A percentile compares a stretch with the other conserved stretches of the same genome.
phyloP scores from a whole-genome alignment of 768 basidiomycete genomes.

The Xerocomellus chrysenteron region DNA sequence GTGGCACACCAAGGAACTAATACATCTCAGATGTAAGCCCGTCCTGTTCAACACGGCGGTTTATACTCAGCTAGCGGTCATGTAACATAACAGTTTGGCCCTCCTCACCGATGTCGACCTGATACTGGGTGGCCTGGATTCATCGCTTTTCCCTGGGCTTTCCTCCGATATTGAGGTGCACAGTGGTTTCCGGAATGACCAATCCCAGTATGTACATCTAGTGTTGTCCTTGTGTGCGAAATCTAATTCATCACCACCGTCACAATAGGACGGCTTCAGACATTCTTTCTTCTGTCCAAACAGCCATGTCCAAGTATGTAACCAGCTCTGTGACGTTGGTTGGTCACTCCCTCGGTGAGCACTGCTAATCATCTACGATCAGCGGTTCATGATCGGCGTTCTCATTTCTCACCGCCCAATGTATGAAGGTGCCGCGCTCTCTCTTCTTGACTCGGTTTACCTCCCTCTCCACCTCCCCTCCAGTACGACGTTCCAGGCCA shows the following conservation, averaged over 20 bases:
- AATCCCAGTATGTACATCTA: slow-evolving; percentile 38
- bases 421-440: slow-evolving; percentile 30
- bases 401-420: no score
- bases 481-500: slow-evolving; percentile 25
- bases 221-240: not conserved
- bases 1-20: slow-evolving; percentile 36
- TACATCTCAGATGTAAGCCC: slow-evolving; percentile 33
- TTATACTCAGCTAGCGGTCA: slow-evolving; percentile 17
- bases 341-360: slow-evolving; percentile 43
- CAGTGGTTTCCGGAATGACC: slow-evolving; percentile 44
- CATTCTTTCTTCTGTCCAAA: slow-evolving; percentile 43
- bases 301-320: slow-evolving; percentile 34
- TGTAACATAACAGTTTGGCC: slow-evolving; percentile 28
- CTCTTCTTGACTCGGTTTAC: slow-evolving; percentile 37
- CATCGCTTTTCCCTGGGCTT: slow-evolving; percentile 48
- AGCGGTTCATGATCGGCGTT: not conserved
- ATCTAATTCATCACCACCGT: slow-evolving; percentile 20
- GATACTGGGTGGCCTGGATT: slow-evolving; percentile 30
- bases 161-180: slow-evolving; percentile 41
- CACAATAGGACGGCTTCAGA: slow-evolving; percentile 38
- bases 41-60: slow-evolving; percentile 37
- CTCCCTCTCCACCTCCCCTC: slow-evolving; percentile 35
- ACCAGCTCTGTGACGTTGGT: slow-evolving; percentile 41
- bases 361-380: not conserved
- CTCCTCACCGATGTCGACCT: slow-evolving; percentile 42